phyloP scores from a whole-genome alignment of 2,329 filamentous ascomycete species.

The Ophiostoma sp. region DNA sequence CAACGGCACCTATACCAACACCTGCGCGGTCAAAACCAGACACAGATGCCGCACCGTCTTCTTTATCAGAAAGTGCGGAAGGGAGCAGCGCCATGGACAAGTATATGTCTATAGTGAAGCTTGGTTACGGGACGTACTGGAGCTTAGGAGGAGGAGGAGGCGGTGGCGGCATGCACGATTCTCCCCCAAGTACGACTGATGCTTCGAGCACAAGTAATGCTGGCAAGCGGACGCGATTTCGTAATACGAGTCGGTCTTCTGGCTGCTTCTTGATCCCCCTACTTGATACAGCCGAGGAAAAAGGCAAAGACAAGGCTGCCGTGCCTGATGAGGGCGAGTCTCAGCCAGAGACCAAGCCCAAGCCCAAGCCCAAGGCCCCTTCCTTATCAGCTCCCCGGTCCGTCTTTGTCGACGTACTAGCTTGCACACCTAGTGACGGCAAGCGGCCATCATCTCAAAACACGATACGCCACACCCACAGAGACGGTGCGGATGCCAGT shows the following conservation, averaged over 20 bases:
- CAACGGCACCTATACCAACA: neutral
- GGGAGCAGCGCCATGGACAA: conserved; percentile 44
- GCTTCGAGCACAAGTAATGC: neutral
- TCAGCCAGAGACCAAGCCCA: neutral
- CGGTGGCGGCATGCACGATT: conserved; percentile 18
- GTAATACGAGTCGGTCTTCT: conserved; percentile 22
- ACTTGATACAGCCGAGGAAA: conserved; percentile 52
- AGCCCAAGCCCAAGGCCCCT: neutral
- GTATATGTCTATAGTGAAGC: conserved; percentile 59
- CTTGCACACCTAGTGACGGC: conserved; percentile 21
- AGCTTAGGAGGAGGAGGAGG: conserved; percentile 38
- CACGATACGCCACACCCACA: neutral
- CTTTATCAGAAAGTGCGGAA: conserved; percentile 14
- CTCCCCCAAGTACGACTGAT: conserved; percentile 8
- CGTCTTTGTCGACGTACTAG: conserved; percentile 58
- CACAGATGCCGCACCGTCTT: conserved; percentile 10
- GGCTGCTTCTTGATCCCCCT: conserved; percentile 64
- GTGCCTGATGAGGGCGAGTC: neutral
- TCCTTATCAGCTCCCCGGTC: conserved; percentile 50
- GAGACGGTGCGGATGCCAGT: neutral
- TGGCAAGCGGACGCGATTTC: conserved; percentile 14
- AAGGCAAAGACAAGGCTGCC: neutral
- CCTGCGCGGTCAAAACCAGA: conserved; percentile 17
- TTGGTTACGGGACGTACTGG: conserved; percentile 65
- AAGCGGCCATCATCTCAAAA: neutral